Evolutionary conservation across 306 rosid genomes (phyloP).

Genomic region (Erythrophleum fordii): DNA sequence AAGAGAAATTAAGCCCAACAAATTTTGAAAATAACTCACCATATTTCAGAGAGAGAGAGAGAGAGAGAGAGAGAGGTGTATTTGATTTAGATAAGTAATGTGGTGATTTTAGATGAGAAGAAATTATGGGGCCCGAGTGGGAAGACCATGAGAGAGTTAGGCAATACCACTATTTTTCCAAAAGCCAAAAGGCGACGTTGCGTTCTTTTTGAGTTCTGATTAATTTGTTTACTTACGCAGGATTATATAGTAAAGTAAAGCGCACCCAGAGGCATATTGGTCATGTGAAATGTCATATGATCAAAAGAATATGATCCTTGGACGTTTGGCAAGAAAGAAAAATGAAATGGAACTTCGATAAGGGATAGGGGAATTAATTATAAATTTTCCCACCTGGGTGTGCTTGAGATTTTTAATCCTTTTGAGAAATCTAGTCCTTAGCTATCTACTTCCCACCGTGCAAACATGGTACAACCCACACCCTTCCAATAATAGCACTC

Average conservation of each 20-base stretch:
- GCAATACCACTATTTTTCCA: not conserved
- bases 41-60: no score
- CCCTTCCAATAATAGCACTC: not conserved
- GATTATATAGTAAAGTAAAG: slow-evolving; percentile 30
- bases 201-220: not conserved
- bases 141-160: not conserved
- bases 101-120: not conserved
- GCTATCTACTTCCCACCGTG: not conserved
- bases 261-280: slow-evolving; percentile 59
- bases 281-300: slow-evolving; percentile 16
- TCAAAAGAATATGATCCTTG: slow-evolving; percentile 43
- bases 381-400: not conserved
- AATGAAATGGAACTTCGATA: not conserved
- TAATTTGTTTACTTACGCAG: slow-evolving; percentile 18
- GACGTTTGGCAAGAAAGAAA: slow-evolving; percentile 46
- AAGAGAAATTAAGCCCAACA: no score
- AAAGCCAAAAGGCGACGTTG: not conserved
- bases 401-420: not conserved
- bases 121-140: not conserved
- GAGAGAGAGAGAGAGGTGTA: no score
- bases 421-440: not conserved
- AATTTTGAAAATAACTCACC: no score
- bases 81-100: not conserved
- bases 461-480: slow-evolving; percentile 1
- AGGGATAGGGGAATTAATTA: not conserved